Percentiles rank a stretch among this genome's conserved stretches.
Conservation (phyloP, 176 grass and related monocot genomes). For the Dendrocalamus sinicus region DNA sequence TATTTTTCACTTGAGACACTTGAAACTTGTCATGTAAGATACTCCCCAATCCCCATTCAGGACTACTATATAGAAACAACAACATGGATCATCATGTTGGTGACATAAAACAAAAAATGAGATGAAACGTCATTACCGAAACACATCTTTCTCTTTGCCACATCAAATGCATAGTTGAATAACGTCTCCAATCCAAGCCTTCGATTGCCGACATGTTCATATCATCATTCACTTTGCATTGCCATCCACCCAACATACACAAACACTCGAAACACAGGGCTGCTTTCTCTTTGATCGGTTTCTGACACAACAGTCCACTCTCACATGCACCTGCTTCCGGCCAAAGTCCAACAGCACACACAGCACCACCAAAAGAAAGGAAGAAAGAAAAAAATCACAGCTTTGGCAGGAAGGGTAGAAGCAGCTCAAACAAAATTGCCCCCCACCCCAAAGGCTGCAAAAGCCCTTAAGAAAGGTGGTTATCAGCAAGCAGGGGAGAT, state of each 20-base stretch:
- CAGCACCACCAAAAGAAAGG: slow-evolving; percentile 5
- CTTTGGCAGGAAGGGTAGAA: slow-evolving; percentile 51
- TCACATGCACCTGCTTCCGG: slow-evolving; percentile 53
- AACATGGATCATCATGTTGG: background rate
- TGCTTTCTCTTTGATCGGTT: slow-evolving; percentile 34
- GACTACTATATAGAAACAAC: background rate
- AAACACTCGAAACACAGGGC: slow-evolving; percentile 31
- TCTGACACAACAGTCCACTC: slow-evolving; percentile 52
- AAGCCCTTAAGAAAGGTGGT: slow-evolving; percentile 50
- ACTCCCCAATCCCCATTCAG: background rate
- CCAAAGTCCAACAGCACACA: slow-evolving; percentile 29
- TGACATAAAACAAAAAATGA: slow-evolving; percentile 39
- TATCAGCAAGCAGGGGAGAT: slow-evolving; percentile 34
- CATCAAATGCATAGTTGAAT: slow-evolving; percentile 36
- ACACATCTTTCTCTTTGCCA: slow-evolving; percentile 17
- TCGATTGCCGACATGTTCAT: slow-evolving; percentile 48
- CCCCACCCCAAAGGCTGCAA: slow-evolving; percentile 43
- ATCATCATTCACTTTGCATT: slow-evolving; percentile 51
- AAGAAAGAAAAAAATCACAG: background rate
- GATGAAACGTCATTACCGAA: slow-evolving; percentile 52
- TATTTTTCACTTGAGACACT: background rate
- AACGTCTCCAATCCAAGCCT: slow-evolving; percentile 29
- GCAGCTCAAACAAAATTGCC: slow-evolving; percentile 49
- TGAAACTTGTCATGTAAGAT: background rate
- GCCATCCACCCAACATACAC: slow-evolving; percentile 32